Evolutionary conservation across 2,329 filamentous ascomycete species (phyloP).

Genomic region (Fusarium floridanum): DNA sequence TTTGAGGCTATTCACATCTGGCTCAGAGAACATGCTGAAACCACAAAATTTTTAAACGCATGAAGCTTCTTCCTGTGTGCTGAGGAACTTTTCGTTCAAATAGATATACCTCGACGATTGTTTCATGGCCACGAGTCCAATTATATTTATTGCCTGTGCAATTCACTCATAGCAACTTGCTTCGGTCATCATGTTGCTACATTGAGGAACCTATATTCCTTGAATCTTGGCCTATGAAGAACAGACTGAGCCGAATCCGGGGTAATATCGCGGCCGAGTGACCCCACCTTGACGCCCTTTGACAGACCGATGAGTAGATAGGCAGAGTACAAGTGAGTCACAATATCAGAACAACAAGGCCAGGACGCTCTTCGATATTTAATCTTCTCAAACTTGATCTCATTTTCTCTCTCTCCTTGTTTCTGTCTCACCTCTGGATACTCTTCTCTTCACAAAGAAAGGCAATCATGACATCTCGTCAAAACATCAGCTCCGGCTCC

Average conservation of each 20-base stretch:
- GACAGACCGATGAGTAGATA: neutral
- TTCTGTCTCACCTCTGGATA: neutral
- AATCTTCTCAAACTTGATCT: neutral
- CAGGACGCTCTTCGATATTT: neutral
- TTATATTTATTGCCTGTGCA: neutral
- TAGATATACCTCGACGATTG: neutral
- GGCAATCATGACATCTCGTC: constrained; percentile 49
- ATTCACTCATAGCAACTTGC: neutral
- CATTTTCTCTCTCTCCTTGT: neutral
- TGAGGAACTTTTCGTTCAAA: neutral
- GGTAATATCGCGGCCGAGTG: neutral
- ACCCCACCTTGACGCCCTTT: constrained; percentile 6
- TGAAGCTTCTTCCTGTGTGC: neutral
- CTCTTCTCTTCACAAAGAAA: neutral
- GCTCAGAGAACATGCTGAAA: too few relatives aligned
- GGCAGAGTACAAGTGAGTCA: constrained; percentile 15
- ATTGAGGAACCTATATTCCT: constrained; percentile 22
- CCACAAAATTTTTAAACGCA: neutral
- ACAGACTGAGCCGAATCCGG: neutral
- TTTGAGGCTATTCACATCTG: neutral
- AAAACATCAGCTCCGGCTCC: constrained; percentile 63
- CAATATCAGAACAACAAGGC: neutral
- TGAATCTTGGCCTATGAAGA: constrained; percentile 54
- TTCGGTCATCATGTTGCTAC: constrained; percentile 54
- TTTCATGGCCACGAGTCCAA: neutral